Base-by-base conservation (phyloP, 1,139 yeast genomes). In the Pichia sp. region DNA sequence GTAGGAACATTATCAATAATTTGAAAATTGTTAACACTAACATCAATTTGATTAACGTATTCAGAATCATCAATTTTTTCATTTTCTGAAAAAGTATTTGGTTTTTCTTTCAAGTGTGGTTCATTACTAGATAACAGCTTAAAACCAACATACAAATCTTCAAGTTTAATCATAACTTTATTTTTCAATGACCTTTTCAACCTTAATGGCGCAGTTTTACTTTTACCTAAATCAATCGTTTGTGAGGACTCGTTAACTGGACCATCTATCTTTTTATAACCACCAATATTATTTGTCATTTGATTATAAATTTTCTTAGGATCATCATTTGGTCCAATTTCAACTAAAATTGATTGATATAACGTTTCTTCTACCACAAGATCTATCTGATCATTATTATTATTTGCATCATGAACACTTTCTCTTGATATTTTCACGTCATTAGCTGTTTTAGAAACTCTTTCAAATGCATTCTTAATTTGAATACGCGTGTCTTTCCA, bases 1-100 rank as follows among this genome's bases (percentile, higher is more conserved):
- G 89, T 76, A 0, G 89, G 80, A 2, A 89, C 78, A 56, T 87
- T 84, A 59, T 91, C 98, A 44, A 75, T 65, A 3, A 87, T 66
- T 43, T 76, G 78, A 38, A 83, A 61, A 35, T 76, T 76, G n/a
- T 69, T 69, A 7, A 83, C 63, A 16, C 58, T 54, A 6, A 77
- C 33, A 13, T 56, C 62, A 22, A 73, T 60, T 4, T 70, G 64
- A 53, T 73, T 80, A 21, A 81, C 59, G 5, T 73, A 46, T 40
- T 75, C 81, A 25, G 69, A 61, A 25, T 57, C 67, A 28, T 68
- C 65, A 3, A 40, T 36, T 10, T 50, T 46, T 13, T 59, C 57
- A 26, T 50, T 45, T 10, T 57, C 54, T 13, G 57, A 52, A 32
- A 56, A 53, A 2, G 40, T 45, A 7, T 41, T 32, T 3, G 56